Conservation (phyloP, 1,284 basidiomycete genomes). For the Spongiforma sp. region DNA sequence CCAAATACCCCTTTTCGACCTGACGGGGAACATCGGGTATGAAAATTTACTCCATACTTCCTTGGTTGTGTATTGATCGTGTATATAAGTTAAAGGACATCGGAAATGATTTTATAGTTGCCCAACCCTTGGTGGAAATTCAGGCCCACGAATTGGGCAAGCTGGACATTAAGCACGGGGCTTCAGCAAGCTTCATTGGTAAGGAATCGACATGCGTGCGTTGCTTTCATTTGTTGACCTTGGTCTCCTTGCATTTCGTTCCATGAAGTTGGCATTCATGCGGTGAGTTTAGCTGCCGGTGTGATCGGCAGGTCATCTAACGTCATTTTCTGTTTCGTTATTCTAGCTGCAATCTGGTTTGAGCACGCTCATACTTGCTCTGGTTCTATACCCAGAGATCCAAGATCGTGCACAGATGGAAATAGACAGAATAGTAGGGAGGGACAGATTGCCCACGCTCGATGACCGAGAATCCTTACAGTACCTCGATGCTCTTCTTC, state of each 20-base stretch:
- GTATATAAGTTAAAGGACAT: constrained; percentile 17
- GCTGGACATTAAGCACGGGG: constrained; percentile 25
- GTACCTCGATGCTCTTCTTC: constrained; percentile 34
- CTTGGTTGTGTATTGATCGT: not conserved
- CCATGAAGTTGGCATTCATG: constrained; percentile 26
- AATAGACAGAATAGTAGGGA: constrained; percentile 30
- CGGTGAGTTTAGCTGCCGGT: constrained; percentile 19
- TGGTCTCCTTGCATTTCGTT: not conserved
- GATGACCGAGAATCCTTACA: constrained; percentile 25
- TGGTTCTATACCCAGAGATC: constrained; percentile 30
- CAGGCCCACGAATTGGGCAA: constrained; percentile 14
- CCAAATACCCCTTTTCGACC: constrained; percentile 38
- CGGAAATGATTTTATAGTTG: constrained; percentile 27
- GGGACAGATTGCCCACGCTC: constrained; percentile 26
- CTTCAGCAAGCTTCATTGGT: constrained; percentile 28
- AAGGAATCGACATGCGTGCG: not conserved
- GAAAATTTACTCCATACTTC: not conserved
- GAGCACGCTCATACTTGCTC: constrained; percentile 23
- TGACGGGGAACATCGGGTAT: constrained; percentile 40
- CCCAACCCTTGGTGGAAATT: constrained; percentile 13
- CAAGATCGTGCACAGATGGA: constrained; percentile 30
- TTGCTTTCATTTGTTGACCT: not conserved
- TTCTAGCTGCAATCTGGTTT: constrained; percentile 33
- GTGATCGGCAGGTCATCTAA: not conserved
- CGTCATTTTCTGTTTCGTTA: too few species aligned